These are phyloP conservation scores for Epichloe festucae DNA, from an alignment of 2,329 filamentous ascomycete genomes.

Conservation along the genomic window DNA sequence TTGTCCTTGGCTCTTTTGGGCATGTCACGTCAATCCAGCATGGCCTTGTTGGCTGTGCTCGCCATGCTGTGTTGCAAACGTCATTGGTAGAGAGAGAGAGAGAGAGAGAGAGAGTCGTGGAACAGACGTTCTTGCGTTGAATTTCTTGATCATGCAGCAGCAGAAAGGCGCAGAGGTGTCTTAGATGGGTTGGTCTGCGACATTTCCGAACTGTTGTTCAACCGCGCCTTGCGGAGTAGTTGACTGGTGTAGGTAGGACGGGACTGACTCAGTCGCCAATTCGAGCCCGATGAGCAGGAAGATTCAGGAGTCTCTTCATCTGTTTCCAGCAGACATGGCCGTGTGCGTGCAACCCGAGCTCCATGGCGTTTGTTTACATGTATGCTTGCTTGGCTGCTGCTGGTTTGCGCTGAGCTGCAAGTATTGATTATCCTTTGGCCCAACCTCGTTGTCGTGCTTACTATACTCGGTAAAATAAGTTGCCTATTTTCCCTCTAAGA, in stretches of 20 bases:
- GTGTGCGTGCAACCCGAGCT: not conserved
- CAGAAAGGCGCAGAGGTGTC: not conserved
- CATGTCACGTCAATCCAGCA: not conserved
- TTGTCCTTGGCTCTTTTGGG: not conserved
- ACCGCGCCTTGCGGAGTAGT: too few relatives aligned
- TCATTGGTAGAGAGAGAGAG: not conserved
- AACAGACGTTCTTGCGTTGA: not conserved
- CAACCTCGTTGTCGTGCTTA: not conserved
- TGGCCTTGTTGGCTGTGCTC: not conserved
- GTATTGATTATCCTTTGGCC: not conserved
- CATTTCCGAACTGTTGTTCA: not conserved
- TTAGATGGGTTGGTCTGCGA: slow-evolving; percentile 1
- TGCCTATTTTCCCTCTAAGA: not conserved
- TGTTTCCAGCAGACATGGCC: not conserved
- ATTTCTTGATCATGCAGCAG: not conserved
- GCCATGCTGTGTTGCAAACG: not conserved
- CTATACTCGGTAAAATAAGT: not conserved
- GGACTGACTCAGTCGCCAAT: not conserved
- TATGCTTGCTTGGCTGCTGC: not conserved
- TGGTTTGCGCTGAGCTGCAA: not conserved
- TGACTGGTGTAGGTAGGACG: not conserved
- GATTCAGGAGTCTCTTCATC: not conserved
- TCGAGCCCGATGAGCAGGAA: not conserved
- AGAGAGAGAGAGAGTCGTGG: not conserved
- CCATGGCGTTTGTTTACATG: not conserved